Base-by-base conservation (phyloP, 129 eudicot species). In the Helichrysum umbraculigerum region DNA sequence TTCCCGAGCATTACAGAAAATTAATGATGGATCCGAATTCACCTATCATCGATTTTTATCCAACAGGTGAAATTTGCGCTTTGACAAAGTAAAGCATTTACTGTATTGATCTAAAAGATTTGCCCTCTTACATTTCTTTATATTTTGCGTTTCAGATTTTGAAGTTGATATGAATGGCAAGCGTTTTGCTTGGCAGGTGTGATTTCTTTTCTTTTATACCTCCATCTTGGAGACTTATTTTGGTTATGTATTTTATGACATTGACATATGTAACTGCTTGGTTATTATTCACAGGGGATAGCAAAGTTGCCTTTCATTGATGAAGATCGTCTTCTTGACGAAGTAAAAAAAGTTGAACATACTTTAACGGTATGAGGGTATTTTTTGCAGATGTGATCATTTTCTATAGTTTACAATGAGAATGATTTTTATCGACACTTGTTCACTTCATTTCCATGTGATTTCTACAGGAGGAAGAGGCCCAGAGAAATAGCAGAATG, bases 121-220 rank as follows among this genome's bases (percentile, higher is more conserved):
- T 66, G 67, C 30, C 59, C 65, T 60, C 60, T 21, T 17, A 28
- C 10, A 39, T 6, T 34, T 61, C 28, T 29, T 66, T 64, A n/a
- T 41, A 5, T 60, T 39, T 30, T 44, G 58, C 58, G 57, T 69
- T 37, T 79, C 91, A 94, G 99, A 94, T 83, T 94, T 94, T 82
- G 97, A 91, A 76, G 92, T 91, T n/a, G 99, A 94, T 86, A 91
- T 91, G 99, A 91, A 91, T 75, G 99, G 97, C 47, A 94, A 94
- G 82, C 86, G 99, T 41, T 94, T 69, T 80, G 86, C 97, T 20
- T 94, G 99, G 99, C 97, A 91, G 98, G 98, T 94, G 63, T 33
- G 71, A 44, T 29, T 82, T 76, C 29, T 54, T 61, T 3, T 29
- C 37, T 61, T 39, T 60, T 60, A 29, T 56, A 25, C 25, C 63